Percentiles rank a stretch among this genome's conserved stretches.
phyloP scores from a whole-genome alignment of 352 stramenopile species.

The Plasmopara muralis region DNA sequence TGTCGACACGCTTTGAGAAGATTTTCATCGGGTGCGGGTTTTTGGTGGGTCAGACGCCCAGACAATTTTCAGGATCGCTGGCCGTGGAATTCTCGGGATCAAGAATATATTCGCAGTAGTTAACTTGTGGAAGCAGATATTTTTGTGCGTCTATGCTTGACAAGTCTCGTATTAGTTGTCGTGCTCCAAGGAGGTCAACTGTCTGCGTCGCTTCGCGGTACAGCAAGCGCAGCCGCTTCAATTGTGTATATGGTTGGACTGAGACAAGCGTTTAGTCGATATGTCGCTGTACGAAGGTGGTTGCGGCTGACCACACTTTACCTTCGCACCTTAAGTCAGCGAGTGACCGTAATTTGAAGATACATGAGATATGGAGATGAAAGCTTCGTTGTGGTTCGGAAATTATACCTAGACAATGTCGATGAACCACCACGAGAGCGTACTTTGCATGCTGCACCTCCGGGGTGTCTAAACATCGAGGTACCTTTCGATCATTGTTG shows the following conservation, averaged over 20 bases:
- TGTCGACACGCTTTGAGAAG: background rate
- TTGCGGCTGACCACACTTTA: background rate
- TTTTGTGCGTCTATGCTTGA: background rate
- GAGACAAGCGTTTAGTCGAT: conserved; percentile 2
- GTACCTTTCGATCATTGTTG: too few relatives aligned
- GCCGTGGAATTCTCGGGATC: background rate
- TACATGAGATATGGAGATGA: background rate
- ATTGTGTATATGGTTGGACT: background rate
- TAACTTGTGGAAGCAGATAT: background rate
- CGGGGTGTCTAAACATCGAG: too few relatives aligned
- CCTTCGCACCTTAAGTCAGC: conserved; percentile 1
- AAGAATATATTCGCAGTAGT: background rate
- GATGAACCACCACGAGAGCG: background rate
- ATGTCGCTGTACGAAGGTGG: background rate
- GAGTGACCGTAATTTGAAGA: background rate
- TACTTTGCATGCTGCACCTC: too few relatives aligned
- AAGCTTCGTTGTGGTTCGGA: background rate
- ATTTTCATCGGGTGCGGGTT: conserved; percentile 7
- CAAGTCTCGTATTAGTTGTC: background rate
- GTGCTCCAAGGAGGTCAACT: background rate
- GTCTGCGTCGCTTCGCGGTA: background rate
- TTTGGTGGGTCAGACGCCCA: background rate
- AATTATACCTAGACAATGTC: background rate
- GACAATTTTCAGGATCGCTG: background rate
- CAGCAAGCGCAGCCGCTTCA: background rate